Conservation (phyloP, 129 eudicot species). For the Centella asiatica region DNA sequence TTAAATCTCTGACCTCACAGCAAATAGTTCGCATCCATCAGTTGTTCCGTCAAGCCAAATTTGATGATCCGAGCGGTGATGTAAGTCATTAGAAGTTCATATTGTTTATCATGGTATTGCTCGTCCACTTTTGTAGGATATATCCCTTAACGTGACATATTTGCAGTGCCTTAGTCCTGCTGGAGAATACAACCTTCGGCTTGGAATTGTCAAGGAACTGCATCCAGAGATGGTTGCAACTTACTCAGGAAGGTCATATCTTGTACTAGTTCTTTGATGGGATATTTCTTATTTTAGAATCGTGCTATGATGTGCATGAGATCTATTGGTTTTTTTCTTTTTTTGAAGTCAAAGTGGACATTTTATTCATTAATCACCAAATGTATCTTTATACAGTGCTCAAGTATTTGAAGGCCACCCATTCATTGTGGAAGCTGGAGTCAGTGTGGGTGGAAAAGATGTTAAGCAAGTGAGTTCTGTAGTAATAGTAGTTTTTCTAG, state of each 20-base stretch:
- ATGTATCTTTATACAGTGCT: constrained; percentile 46
- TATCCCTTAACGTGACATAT: neutral
- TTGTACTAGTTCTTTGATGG: constrained; percentile 1
- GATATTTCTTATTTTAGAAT: constrained; percentile 7
- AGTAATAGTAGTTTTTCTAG: neutral
- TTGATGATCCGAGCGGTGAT: constrained; percentile 99
- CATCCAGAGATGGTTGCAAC: constrained; percentile 99
- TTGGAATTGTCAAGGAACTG: constrained; percentile 94
- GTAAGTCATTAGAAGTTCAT: constrained; percentile 60
- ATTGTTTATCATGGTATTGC: neutral
- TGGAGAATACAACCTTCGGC: constrained; percentile 96
- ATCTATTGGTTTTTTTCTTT: neutral
- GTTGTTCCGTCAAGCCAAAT: constrained; percentile 97
- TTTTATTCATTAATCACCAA: constrained; percentile 10
- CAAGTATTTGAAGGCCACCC: constrained; percentile 99
- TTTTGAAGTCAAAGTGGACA: constrained; percentile 1
- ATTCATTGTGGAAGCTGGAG: constrained; percentile 97
- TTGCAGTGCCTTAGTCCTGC: constrained; percentile 99
- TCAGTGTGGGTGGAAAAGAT: constrained; percentile 97
- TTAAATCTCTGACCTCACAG: constrained; percentile 81
- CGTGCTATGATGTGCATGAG: neutral
- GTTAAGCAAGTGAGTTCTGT: constrained; percentile 78
- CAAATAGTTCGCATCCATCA: constrained; percentile 99
- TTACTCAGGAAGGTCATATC: constrained; percentile 83
- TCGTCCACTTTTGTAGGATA: neutral